Evolutionary conservation across 352 stramenopile genomes (phyloP).

Genomic region (Thalassiosira hispida): DNA sequence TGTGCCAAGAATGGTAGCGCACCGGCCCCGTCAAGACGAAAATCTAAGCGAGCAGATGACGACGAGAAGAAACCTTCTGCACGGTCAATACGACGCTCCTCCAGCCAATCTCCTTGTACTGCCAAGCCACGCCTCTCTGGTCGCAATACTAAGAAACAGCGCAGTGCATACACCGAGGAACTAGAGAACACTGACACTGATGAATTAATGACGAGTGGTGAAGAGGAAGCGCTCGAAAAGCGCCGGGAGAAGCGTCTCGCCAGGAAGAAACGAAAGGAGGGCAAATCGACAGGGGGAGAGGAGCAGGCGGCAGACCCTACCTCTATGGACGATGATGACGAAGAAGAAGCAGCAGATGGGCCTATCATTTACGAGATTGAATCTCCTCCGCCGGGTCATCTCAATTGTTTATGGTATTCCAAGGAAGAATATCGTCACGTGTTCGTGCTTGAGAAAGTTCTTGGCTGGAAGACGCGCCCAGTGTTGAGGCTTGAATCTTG

Average conservation of each 20-base stretch:
- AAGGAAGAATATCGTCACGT: conserved; percentile 76
- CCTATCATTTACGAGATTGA: conserved; percentile 63
- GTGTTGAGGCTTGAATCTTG: conserved; percentile 61
- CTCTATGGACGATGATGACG: conserved; percentile 10
- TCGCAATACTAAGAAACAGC: conserved; percentile 58
- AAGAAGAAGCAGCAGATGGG: conserved; percentile 5
- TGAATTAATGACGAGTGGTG: conserved; percentile 65
- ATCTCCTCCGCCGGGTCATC: conserved; percentile 64
- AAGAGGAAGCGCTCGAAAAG: conserved; percentile 57
- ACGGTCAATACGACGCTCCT: conserved; percentile 3
- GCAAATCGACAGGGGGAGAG: conserved; percentile 7
- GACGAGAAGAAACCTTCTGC: conserved; percentile 24
- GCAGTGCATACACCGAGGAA: conserved; percentile 68
- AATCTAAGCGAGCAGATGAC: conserved; percentile 20
- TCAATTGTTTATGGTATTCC: conserved; percentile 84
- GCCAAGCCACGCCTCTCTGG: conserved; percentile 26
- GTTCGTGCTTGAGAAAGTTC: conserved; percentile 84
- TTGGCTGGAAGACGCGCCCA: conserved; percentile 77
- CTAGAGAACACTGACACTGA: conserved; percentile 68
- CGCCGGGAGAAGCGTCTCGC: conserved; percentile 52
- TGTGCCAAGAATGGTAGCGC: conserved; percentile 14
- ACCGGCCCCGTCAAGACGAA: conserved; percentile 9
- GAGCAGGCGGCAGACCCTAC: conserved; percentile 12
- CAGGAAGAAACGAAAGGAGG: conserved; percentile 48
- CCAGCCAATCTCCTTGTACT: conserved; percentile 11